These are phyloP conservation scores for Mimosa pudica DNA, from an alignment of 306 rosid genomes.

Conservation along the genomic window DNA sequence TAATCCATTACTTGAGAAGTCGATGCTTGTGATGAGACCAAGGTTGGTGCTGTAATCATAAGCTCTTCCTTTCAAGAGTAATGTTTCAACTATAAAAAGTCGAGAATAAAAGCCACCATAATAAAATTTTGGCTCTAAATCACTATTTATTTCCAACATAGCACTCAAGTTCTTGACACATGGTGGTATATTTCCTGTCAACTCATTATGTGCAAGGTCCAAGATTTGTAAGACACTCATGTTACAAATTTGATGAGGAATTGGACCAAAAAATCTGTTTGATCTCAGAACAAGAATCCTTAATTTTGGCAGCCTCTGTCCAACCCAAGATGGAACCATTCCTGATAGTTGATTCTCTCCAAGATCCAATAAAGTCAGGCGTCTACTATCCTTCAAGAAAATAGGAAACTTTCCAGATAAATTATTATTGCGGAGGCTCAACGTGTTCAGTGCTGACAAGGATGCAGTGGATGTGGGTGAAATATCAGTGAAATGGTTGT, in stretches of 20 bases:
- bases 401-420: neutral
- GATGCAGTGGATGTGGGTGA: neutral
- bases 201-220: neutral
- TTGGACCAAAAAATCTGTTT: neutral
- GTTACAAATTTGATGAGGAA: neutral
- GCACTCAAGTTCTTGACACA: neutral
- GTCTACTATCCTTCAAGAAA: neutral
- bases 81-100: neutral
- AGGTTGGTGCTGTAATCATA: neutral
- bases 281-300: slow-evolving; percentile 34
- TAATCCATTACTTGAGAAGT: neutral
- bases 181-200: neutral
- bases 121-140: neutral
- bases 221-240: neutral
- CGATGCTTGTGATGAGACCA: neutral
- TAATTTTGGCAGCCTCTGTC: neutral
- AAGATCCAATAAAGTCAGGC: neutral
- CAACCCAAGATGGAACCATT: slow-evolving; percentile 1
- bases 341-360: neutral
- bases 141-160: neutral
- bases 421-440: slow-evolving; percentile 7
- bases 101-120: neutral
- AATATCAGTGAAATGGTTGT: neutral
- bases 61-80: neutral
- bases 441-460: rapidly evolving